These are phyloP conservation scores for Botrytis aclada DNA, from an alignment of 2,329 filamentous ascomycete genomes.

Conservation along the genomic window DNA sequence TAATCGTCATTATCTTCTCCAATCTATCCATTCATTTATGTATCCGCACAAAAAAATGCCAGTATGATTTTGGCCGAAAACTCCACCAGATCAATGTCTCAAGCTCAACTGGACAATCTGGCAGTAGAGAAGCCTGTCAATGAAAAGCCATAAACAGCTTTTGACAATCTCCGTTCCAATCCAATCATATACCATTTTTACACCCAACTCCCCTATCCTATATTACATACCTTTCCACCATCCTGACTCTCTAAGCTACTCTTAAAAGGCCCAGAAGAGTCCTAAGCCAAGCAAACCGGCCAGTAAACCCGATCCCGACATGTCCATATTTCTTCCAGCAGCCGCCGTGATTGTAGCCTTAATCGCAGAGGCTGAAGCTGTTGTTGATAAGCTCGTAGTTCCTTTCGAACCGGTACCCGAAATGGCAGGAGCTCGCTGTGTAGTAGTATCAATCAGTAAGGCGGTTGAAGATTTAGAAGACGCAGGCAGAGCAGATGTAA, in stretches of 20 bases:
- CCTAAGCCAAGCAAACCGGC: background rate
- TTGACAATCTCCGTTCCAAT: background rate
- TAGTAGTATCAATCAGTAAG: conserved; percentile 14
- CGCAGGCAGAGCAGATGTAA: background rate
- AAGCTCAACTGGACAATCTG: background rate
- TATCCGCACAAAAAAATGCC: background rate
- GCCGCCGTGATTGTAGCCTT: background rate
- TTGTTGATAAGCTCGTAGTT: background rate
- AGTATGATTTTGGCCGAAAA: background rate
- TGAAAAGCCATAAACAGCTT: background rate
- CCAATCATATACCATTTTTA: background rate
- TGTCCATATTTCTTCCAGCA: background rate
- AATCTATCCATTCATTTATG: background rate
- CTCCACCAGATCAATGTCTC: background rate
- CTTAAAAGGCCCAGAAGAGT: background rate
- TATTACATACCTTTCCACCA: background rate
- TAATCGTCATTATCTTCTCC: background rate
- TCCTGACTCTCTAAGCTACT: background rate
- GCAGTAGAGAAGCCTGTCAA: background rate
- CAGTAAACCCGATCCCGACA: background rate
- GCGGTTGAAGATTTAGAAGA: background rate
- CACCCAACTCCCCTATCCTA: background rate
- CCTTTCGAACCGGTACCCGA: background rate
- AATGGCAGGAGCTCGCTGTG: background rate
- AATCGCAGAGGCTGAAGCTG: background rate